Conservation (phyloP, 139 green algal species). For the Volvox africanus region DNA sequence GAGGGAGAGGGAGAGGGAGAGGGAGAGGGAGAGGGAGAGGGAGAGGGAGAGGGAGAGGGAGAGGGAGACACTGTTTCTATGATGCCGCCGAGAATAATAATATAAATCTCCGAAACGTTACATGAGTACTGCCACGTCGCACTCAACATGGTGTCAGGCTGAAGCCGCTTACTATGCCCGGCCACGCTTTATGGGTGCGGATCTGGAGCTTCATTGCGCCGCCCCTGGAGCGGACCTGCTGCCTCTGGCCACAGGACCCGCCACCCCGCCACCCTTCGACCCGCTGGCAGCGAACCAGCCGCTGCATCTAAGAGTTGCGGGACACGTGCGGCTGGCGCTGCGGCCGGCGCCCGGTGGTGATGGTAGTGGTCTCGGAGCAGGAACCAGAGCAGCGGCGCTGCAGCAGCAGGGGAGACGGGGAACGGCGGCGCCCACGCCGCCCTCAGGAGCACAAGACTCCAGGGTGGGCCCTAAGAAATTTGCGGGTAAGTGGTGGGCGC, state of each 20-base stretch:
- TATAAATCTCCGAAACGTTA: no score
- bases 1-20: no score
- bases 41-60: no score
- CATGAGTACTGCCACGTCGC: no score
- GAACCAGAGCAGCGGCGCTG: not conserved
- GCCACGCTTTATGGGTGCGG: slow-evolving; percentile 61
- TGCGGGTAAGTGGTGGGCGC: not conserved
- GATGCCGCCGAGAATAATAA: no score
- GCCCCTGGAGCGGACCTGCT: slow-evolving; percentile 59
- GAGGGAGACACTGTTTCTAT: no score
- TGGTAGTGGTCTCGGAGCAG: not conserved
- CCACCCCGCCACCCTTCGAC: slow-evolving; percentile 36
- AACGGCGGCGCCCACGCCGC: not conserved
- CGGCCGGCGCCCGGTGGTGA: not conserved
- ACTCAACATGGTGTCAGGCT: no score
- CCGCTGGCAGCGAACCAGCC: slow-evolving; percentile 49
- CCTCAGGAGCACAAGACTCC: not conserved
- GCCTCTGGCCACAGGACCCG: slow-evolving; percentile 40
- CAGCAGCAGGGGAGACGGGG: not conserved
- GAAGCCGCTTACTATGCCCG: slow-evolving; percentile 61
- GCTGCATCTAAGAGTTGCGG: slow-evolving; percentile 35
- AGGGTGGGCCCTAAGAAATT: not conserved
- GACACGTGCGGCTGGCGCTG: slow-evolving; percentile 11
- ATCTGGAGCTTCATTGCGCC: slow-evolving; percentile 47
- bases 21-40: no score